Base-by-base conservation (phyloP, 2,329 filamentous ascomycete species). In the Xylaria sp. region DNA sequence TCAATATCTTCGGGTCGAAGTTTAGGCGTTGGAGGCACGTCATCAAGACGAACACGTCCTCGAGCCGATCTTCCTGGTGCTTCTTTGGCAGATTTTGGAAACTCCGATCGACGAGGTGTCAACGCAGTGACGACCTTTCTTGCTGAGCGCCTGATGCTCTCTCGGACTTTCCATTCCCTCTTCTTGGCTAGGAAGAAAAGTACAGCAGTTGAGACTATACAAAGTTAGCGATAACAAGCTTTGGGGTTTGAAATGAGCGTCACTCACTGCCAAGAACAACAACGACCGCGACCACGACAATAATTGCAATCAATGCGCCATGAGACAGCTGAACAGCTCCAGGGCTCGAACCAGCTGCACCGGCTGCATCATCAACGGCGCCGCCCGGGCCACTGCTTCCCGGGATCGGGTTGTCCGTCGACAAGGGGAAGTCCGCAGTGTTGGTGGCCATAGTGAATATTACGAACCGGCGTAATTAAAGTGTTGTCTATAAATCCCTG, bases 161-260 rank as follows among this genome's bases (percentile, higher is more conserved):
- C 88, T 67, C 90, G 88, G 72, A 96, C 84, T 72, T 90, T 92
- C 93, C 93, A 96, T 79, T 94, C 92, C 55, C 90, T 88, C 82
- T 93, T 94, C 84, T 96, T 96, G 64, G 93, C 92, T 45, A 95
- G 78, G 79, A 90, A 93, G 82, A 92, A 97, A 32, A 96, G 87
- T 2, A 88, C 81, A 2, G 89, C 87, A 39, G 86, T 90, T 24
- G 84, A 85, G 70, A 90, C 91, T 92, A 72, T 19, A 30, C 32
- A 3, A 55, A 27, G 63, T 71, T 76, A 71, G 77, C 65, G 66
- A 64, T 61, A 14, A 11, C 14, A 58, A 59, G 27, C 59, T 47
- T 58, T 5, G 50, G 6, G 47, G n/a, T 39, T 27, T 50, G 12
- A 32, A 50, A 24, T 36, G 36, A 32, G 53, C 30, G 32, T 51